Base-by-base conservation (phyloP, 345 rosid species). In the Iberis pinnata region DNA sequence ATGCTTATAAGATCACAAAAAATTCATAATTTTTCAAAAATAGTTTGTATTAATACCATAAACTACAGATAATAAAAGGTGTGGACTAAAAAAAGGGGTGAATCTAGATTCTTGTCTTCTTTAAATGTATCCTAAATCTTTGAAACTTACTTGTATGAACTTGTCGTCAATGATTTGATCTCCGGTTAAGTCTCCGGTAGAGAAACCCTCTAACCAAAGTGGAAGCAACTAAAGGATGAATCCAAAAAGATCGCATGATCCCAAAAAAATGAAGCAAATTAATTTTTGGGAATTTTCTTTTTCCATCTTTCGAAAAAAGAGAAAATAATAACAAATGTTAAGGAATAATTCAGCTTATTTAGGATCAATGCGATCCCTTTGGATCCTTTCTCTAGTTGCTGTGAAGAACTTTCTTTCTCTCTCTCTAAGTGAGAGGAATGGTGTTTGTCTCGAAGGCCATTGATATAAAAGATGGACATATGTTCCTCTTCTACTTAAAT, bases 291-390 rank as follows among this genome's bases (percentile, higher is more conserved):
- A 11, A 17, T 5, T 20, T 61, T 15, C 19, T 31, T 45, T 15
- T 18, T 1, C 8, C 29, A 29, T 29, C 58, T 36, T 66, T 51
- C 14, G 29, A 60, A 35, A 27, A 18, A 45, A 42, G 32, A 37
- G n/a, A 18, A n/a, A 18, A 10, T 0, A 51, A 22, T n/a, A 41
- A 56, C 3, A 53, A 29, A 29, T 29, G 8, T 9, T 67, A 27
- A 12, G 22, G 22, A 14, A 43, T 60, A 41, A 43, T 20, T 36
- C 41, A 55, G 56, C 52, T 58, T 68, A 47, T 53, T 67, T 44
- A 58, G 95, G 97, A 89, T 89, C 97, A 89, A 89, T 89, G 97
- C 97, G 95, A 89, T 89, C 97, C 97, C 95, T 89, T 89, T 89
- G 97, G 97, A 89, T 86, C 74, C 80, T 68, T 86, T 75, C 95